Base-by-base conservation (phyloP, 805 yeast genomes). In the Candida ovalis region DNA sequence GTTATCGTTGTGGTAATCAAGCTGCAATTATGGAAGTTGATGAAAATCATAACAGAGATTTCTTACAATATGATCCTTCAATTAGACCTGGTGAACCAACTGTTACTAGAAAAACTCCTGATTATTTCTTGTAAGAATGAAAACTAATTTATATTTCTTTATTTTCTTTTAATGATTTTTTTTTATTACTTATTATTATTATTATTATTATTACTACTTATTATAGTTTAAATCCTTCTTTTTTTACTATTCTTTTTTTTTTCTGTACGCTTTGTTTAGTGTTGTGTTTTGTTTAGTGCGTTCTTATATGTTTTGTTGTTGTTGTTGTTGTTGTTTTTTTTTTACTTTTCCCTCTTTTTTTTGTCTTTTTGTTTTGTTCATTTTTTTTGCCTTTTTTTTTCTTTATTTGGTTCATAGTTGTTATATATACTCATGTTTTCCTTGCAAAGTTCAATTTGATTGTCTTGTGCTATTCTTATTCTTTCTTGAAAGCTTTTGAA, bases 11-110 rank as follows among this genome's bases (percentile, higher is more conserved):
- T 74, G 98, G 98, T 61, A 91, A 91, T 72, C 96, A 89, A 74
- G 97, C 97, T 40, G 97, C 97, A 35, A 88, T 91, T 58, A 91
- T 91, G 97, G 97, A 91, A 72, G 96, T 91, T 52, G 97, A 91
- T 68, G 97, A 91, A 69, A 86, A 84, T 66, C 92, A 88, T 69
- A 84, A 87, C 68, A 84, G 88, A 78, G 95, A 84, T 67, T 89
- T 90, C 68, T 73, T 92, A 70, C 97, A 92, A 70, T 92, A 92
- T 69, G 98, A 92, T 67, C 98, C 98, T 43, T 84, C 91, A 46
- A 90, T 94, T 51, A 83, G 99, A 72, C 96, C 97, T 13, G 97
- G 97, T 50, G 99, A 92, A 73, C 98, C 99, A 49, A 88, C 96
- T 9, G 98, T 91, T 36, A 88, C 96, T 40, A 82, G 98, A 70